Base-by-base conservation (phyloP, 305 asterid genomes). In the Solanum chacoense region DNA sequence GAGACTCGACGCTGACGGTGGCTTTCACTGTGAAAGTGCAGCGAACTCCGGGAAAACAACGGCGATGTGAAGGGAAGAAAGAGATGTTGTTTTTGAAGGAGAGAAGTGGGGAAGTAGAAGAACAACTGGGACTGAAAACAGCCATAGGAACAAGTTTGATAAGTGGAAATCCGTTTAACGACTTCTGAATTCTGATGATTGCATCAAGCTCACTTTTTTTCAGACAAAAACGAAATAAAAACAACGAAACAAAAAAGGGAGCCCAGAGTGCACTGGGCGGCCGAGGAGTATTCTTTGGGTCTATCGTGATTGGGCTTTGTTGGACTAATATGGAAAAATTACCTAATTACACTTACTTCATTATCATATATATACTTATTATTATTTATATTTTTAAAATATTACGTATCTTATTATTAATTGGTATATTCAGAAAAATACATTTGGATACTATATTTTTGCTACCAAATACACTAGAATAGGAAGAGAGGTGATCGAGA, bases 1-100 rank as follows among this genome's bases (percentile, higher is more conserved):
- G 92, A 31, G 95, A 91, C 63, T 95, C 98, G 88, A 92, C 92
- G 55, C 96, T 88, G 77, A 94, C 89, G 72, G 96, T 36, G 36
- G 95, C 96, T 88, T 90, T 93, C 34, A 92, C 89, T 76, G 90
- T 89, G 26, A 92, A 90, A 86, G 36, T 55, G 5, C 87, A 90
- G 29, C 85, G 79, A 29, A 84, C 22, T 28, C 16, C 87, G 50
- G 87, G 35, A 29, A 91, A 89, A 92, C 90, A 92, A 89, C 93
- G 91, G 63, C 93, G 91, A 14, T 84, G 91, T 8, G 88, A 87
- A 85, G 69, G 84, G 81, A 78, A 42, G 74, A 92, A 38, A n/a
- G 92, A 85, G 24, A 75, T 35, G 11, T 87, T 14, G 34, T 85
- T 59, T 89, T 87, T 91, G 90, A 93, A 83, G 26, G 98, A 89